Base-by-base conservation (phyloP, 108 stramenopile genomes). In the Schizochytrium sp. region DNA sequence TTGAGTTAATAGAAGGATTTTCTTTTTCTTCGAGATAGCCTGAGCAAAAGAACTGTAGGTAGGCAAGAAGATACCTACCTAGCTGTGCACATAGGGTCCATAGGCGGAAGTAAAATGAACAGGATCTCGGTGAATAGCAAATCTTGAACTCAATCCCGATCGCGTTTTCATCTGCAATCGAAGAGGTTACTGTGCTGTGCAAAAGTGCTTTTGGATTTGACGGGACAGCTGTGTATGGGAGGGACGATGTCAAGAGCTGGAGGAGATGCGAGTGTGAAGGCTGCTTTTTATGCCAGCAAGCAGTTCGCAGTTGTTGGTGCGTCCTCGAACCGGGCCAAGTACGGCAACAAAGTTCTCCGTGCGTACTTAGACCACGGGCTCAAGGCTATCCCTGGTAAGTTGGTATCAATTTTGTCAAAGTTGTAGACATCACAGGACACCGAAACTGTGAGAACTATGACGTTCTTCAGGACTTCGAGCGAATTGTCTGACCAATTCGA, bases 241-340 rank as follows among this genome's bases (percentile, higher is more conserved):
- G 44, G 64, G 42, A 69, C 40, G 64, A 69, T 69, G 64, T 69
- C 64, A 8, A 7, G 19, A 7, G 64, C 19, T 0, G 64, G 64
- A 38, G 28, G 64, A 8, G 64, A 44, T 44, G 7, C 19, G 42
- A 44, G 44, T 15, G 64, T 38, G 12, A 38, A 28, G 64, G 28
- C 64, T 7, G 45, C 76, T n/a, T 83, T 83, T 40, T 55, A 55
- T 42, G 76, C 76, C 50, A 19, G 50, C 76, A 83, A 83, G 76
- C 5, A 83, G 53, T 83, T 83, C 53, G 76, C 76, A 0, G 76
- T 83, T 8, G 76, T 83, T 5, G 76, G 76, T 40, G 76, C 76
- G 28, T 83, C 76, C 38, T 49, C 76, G 76, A 55, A 83, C 53
- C 76, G 76, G 8, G 53, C 76, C 45, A 83, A 83, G 53, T 83